phyloP scores from a whole-genome alignment of 1,284 basidiomycete species.

The Taiwanofungus camphoratus region DNA sequence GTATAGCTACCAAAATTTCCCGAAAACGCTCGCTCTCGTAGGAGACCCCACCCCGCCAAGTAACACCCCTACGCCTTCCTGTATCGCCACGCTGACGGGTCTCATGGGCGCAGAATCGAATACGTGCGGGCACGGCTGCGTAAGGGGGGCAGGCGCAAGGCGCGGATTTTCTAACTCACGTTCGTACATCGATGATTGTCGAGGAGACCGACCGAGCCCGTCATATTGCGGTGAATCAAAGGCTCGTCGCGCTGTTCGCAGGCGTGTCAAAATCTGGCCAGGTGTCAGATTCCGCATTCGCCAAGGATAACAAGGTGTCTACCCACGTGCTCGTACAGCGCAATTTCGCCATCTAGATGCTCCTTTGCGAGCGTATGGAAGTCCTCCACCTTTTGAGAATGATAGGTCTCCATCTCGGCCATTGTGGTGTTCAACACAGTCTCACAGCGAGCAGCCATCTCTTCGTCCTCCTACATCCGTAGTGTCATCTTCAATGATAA shows the following conservation, averaged over 20 bases:
- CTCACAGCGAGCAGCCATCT: slow-evolving; percentile 71
- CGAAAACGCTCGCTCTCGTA: slow-evolving; percentile 53
- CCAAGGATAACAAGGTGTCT: background rate
- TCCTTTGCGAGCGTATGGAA: slow-evolving; percentile 54
- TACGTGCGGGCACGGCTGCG: slow-evolving; percentile 71
- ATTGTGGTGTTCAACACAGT: slow-evolving; percentile 84
- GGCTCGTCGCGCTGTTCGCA: slow-evolving; percentile 46
- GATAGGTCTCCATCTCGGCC: slow-evolving; percentile 82
- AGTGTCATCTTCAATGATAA: too few species aligned
- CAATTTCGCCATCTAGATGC: slow-evolving; percentile 74
- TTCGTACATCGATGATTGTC: slow-evolving; percentile 68
- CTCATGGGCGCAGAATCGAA: slow-evolving; percentile 71
- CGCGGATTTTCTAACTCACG: slow-evolving; percentile 57
- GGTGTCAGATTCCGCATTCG: background rate
- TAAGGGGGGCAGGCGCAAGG: slow-evolving; percentile 44
- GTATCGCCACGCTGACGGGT: slow-evolving; percentile 68
- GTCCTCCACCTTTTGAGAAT: slow-evolving; percentile 68
- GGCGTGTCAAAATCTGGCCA: slow-evolving; percentile 46
- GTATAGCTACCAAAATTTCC: slow-evolving; percentile 52
- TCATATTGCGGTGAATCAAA: slow-evolving; percentile 47
- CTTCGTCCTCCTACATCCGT: slow-evolving; percentile 54
- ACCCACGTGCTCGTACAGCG: slow-evolving; percentile 61
- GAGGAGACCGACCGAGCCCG: slow-evolving; percentile 39
- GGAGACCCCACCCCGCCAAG: slow-evolving; percentile 35
- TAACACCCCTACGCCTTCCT: slow-evolving; percentile 61